These are phyloP conservation scores for Diaporthe citri DNA, from an alignment of 2,329 filamentous ascomycete species.

Conservation along the genomic window DNA sequence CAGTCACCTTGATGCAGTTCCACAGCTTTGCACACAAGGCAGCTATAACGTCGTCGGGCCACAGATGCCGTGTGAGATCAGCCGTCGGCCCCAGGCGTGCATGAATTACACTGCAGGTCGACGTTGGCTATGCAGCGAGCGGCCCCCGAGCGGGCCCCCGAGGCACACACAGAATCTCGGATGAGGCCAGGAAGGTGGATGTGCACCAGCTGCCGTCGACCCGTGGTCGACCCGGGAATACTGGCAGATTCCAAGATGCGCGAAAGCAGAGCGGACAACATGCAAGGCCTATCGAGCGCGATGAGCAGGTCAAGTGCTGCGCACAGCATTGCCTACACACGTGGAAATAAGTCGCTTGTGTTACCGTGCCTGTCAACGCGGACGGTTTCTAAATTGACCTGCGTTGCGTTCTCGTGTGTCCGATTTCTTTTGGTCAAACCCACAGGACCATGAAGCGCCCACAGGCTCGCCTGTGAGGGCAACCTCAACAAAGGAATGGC, in stretches of 20 bases:
- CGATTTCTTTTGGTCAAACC: background rate
- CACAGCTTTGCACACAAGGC: conserved; percentile 10
- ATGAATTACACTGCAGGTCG: conserved; percentile 34
- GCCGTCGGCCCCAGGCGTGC: conserved; percentile 17
- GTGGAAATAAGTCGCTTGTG: background rate
- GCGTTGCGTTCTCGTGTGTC: background rate
- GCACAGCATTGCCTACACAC: background rate
- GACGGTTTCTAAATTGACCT: background rate
- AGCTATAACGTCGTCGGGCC: conserved; percentile 15
- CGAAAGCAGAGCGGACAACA: background rate
- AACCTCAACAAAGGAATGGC: background rate
- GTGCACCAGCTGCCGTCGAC: background rate
- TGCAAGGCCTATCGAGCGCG: background rate
- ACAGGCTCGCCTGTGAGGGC: background rate
- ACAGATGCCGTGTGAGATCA: conserved; percentile 35
- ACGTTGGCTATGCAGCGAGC: conserved; percentile 30
- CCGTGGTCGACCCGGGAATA: background rate
- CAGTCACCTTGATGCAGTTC: conserved; percentile 4
- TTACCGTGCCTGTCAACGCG: background rate
- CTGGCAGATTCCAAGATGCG: background rate
- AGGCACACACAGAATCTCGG: conserved; percentile 23
- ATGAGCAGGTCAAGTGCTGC: background rate
- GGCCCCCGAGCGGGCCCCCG: conserved; percentile 18
- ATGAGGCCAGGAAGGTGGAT: background rate
- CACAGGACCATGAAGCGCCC: background rate